phyloP scores from a whole-genome alignment of 768 basidiomycete genomes.

The Mycena chlorophos region DNA sequence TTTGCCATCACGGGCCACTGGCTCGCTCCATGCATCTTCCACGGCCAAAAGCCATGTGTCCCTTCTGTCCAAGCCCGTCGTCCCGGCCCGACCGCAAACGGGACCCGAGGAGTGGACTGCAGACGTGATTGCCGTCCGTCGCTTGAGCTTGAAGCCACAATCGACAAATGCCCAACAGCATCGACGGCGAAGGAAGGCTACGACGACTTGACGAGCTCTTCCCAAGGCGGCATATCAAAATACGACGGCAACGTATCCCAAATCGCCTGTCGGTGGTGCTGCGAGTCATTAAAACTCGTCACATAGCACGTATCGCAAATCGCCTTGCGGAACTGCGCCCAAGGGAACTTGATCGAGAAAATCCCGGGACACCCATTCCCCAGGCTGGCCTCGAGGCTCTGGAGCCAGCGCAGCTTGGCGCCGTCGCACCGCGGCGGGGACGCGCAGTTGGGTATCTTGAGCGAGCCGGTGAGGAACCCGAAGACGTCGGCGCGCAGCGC shows the following conservation, averaged over 20 bases:
- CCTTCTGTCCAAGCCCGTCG: too few species aligned
- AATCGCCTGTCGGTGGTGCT: constrained; percentile 15
- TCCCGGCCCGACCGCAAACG: too few species aligned
- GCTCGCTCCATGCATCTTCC: too few species aligned
- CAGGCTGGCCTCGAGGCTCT: constrained; percentile 22
- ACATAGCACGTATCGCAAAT: constrained; percentile 22
- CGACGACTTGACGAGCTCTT: constrained; percentile 20
- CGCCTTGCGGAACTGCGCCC: constrained; percentile 19
- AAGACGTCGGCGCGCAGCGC: constrained; percentile 23
- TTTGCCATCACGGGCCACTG: too few species aligned
- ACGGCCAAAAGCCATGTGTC: too few species aligned
- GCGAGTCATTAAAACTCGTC: constrained; percentile 13
- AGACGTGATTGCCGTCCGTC: too few species aligned
- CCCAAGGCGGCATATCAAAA: constrained; percentile 23
- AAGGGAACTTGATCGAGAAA: constrained; percentile 22
- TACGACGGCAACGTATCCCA: constrained; percentile 22
- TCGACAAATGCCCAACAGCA: too few species aligned
- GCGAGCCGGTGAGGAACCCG: constrained; percentile 22
- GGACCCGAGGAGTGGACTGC: too few species aligned
- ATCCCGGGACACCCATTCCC: constrained; percentile 22
- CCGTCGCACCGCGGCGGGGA: constrained; percentile 20
- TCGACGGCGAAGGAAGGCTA: too few species aligned
- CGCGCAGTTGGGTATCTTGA: constrained; percentile 18
- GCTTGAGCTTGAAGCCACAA: too few species aligned
- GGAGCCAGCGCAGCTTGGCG: constrained; percentile 22